Base-by-base conservation (phyloP, 441 rosid species). In the Populus trichocarpa region DNA sequence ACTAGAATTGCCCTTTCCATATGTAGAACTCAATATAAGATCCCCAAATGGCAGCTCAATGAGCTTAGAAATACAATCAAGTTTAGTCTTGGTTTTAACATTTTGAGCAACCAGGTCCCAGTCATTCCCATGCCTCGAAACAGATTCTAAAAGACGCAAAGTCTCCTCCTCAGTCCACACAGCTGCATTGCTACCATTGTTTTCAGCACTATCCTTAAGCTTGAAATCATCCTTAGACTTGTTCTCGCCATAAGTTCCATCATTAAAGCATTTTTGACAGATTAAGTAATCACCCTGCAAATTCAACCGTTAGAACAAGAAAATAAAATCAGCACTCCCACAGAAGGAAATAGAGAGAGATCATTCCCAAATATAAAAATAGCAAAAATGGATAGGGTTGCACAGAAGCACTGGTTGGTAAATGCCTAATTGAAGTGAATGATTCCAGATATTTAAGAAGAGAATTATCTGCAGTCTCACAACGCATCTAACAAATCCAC, bases 21-120 rank as follows among this genome's bases (percentile, higher is more conserved):
- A 63, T n/a, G 83, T 35, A 73, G 94, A 86, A 72, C 87, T 83
- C 81, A 86, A 82, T 70, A 89, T 77, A 81, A 90, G 79, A 77
- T 91, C 93, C 75, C 98, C 97, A 78, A 96, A 90, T 8, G 99
- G 99, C 70, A 94, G 86, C 85, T 94, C 99, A 74, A 94, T 89
- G 70, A 96, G 88, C 84, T 91, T 96, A 20, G 93, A 75, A 78
- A 96, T 91, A 79, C 99, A 96, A 72, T 94, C 97, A 4, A 89
- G 82, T 82, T 89, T 92, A 73, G 83, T 88, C 88, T 92, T 96
- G 30, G 94, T 88, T 72, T 85, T 84, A 81, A 96, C 90, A 85
- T 85, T 86, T 82, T 87, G 90, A 8, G 95, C 91, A 81, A 94
- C 90, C 77, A 94, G 93, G 77, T 94, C 97, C 99, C 98, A 96